Evolutionary conservation across 129 eudicot genomes (phyloP), one percentile per base, ranked within the genome.

Genomic region (Erigeron canadensis): DNA sequence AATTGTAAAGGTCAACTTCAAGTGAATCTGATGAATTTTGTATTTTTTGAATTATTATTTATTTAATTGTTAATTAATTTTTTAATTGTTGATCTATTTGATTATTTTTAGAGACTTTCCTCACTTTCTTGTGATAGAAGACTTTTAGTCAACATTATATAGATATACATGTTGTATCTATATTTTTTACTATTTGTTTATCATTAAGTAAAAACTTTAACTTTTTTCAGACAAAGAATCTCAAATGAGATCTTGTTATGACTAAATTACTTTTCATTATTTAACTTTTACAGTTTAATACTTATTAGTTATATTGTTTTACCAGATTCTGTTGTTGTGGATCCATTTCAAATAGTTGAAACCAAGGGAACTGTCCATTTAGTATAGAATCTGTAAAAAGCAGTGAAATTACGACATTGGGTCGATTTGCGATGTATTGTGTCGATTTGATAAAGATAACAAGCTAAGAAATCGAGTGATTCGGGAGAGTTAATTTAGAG

Each of bases 171-270:
- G 15, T 54, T 23, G 42, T 60, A 22, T 23, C 5, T 34, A 13
- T 23, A 11, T 28, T 6, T 39, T 58, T 17, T 58, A 68, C 55
- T 39, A 53, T 59, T 41, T 70, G 58, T 62, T 70, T 53, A 10
- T 69, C 65, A 58, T 70, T 55, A 15, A 15, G 77, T 78, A 71
- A 78, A 78, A 53, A 43, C 72, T 65, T 40, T 43, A 18, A 17
- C 68, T 64, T 70, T 77, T 28, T 70, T 78, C 53, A 70, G 81
- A 63, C 55, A 78, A 70, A 70, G 60, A 78, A 78, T 71, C 77
- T 38, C 73, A 78, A 77, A 11, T 63, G 67, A 71, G 81, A 71
- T 78, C 81, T 71, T 44, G 16, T 17, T 13, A 23, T 41, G 18
- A 12, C 65, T 15, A 37, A 37, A 11, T 62, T 69, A 42, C 17